Conservation (phyloP, 164 flowering plant genomes). For the Litsea cubeba region DNA sequence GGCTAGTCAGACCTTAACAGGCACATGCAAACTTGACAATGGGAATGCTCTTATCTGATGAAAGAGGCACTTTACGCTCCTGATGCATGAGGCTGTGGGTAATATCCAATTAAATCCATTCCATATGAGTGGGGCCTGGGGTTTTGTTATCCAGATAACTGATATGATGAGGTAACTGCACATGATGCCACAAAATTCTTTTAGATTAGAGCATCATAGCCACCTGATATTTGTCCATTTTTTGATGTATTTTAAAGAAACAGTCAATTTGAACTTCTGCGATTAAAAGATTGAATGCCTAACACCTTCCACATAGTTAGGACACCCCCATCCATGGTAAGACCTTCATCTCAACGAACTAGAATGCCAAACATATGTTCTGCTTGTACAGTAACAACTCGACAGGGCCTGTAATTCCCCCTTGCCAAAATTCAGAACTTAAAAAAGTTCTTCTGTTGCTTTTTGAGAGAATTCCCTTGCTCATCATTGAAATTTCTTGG, state of each 20-base stretch:
- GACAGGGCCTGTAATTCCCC: not conserved
- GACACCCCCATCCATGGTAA: not conserved
- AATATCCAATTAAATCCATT: not conserved
- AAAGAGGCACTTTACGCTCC: not conserved
- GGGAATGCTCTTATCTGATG: not conserved
- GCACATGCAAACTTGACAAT: not conserved
- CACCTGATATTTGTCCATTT: not conserved
- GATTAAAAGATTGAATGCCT: too few relatives aligned
- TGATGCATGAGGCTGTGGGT: not conserved
- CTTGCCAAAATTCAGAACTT: not conserved
- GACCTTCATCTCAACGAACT: not conserved
- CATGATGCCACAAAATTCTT: not conserved
- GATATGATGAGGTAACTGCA: not conserved
- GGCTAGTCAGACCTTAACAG: not conserved
- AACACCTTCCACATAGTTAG: not conserved
- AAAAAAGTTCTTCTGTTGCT: not conserved
- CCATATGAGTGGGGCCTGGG: not conserved
- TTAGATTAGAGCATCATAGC: not conserved
- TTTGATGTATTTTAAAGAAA: too few relatives aligned
- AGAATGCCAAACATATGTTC: not conserved
- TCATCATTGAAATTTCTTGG: not conserved
- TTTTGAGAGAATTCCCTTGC: not conserved
- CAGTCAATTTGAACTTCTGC: too few relatives aligned
- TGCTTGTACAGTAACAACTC: not conserved
- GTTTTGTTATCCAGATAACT: not conserved